These are phyloP conservation scores for Pseudogymnoascus sp. DNA, from an alignment of 2,329 filamentous ascomycete genomes.

Conservation along the genomic window DNA sequence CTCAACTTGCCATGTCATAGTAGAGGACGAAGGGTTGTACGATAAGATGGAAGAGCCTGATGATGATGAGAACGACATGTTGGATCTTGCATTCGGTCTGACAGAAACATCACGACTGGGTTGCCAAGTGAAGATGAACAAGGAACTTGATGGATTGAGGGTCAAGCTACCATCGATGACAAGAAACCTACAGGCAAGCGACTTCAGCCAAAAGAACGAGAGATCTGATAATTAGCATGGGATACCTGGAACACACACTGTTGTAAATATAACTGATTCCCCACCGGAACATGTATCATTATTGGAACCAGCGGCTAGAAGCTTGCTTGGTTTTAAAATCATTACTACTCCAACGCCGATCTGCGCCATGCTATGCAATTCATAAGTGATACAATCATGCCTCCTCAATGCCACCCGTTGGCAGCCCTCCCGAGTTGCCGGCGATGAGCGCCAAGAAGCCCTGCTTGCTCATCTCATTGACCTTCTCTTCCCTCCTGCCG, in stretches of 20 bases:
- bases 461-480: constrained; percentile 95
- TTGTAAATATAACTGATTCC: constrained; percentile 2
- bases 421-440: constrained; percentile 51
- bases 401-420: constrained; percentile 52
- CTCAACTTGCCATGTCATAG: constrained; percentile 68
- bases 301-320: neutral
- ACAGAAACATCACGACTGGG: constrained; percentile 55
- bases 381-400: constrained; percentile 31
- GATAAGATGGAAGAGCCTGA: constrained; percentile 54
- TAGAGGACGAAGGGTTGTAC: constrained; percentile 55
- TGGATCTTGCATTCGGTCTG: constrained; percentile 66
- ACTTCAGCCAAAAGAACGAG: constrained; percentile 55
- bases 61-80: constrained; percentile 63
- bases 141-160: constrained; percentile 77
- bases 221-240: constrained; percentile 13
- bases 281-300: neutral
- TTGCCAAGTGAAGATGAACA: constrained; percentile 68
- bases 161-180: constrained; percentile 90
- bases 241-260: neutral
- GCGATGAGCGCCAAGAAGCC: constrained; percentile 89
- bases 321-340: neutral
- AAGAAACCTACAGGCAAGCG: constrained; percentile 88
- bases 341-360: constrained; percentile 5
- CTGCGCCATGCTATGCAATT: constrained; percentile 12
- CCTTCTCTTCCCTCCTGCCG: constrained; percentile 71